Evolutionary conservation across 176 grass and related monocot species (phyloP).

Genomic region (Stipa capillata): DNA sequence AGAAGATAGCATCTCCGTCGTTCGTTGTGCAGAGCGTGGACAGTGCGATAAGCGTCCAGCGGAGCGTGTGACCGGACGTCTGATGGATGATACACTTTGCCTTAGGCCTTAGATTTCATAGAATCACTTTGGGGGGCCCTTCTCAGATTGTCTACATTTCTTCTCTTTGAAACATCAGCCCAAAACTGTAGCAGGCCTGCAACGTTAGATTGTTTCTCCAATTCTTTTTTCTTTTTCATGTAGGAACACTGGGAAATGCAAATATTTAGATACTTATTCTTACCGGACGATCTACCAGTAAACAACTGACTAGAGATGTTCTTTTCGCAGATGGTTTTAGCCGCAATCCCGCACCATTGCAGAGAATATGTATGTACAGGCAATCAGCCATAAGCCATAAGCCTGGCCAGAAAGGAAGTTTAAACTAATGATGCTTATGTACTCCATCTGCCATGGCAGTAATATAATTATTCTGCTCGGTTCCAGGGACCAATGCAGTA

Average conservation of each 20-base stretch:
- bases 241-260: background rate
- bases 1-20: no score
- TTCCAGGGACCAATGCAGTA: background rate
- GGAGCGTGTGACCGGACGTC: no score
- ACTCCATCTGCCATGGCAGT: no score
- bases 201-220: background rate
- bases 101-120: background rate
- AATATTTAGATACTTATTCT: background rate
- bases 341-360: no score
- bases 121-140: background rate
- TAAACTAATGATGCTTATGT: background rate
- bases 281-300: background rate
- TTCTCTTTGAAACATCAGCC: background rate
- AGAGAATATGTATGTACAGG: no score
- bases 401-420: no score
- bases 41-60: no score
- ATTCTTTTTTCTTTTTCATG: background rate
- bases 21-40: no score
- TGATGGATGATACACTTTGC: no score
- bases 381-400: background rate
- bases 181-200: background rate
- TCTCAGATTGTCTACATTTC: background rate
- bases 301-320: background rate
- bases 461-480: no score
- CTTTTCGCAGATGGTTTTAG: no score